Base-by-base conservation (phyloP, 2,329 filamentous ascomycete genomes). In the Coniella vitis region DNA sequence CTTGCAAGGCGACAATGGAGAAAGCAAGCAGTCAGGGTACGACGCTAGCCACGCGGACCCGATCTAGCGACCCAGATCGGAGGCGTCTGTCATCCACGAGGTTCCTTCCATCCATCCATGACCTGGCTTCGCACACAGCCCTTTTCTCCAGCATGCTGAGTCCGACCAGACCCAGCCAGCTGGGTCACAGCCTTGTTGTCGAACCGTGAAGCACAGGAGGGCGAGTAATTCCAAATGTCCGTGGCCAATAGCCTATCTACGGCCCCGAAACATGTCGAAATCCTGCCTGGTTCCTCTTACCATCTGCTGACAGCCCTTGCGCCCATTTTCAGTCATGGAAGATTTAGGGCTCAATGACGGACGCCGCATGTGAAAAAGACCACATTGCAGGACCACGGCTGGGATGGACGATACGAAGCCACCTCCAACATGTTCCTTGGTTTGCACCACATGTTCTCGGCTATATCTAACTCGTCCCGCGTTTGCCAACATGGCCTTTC, bases 61-160 rank as follows among this genome's bases (percentile, higher is more conserved):
- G 48, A 13, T 40, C 38, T 31, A 36, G 29, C 47, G 47, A 43
- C 38, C 34, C n/a, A 10, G 29, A 36, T 31, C 3, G 13, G 51
- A 51, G 51, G 51, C 51, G 51, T 51, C 48, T 53, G 47, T 53
- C 51, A 53, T 34, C 48, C 44, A 44, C 43, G 44, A 50, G 38
- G 25, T 29, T 29, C 25, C 25, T 5, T 29, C 25, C 37, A 50
- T 47, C 40, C 40, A 31, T 46, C 19, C 31, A 47, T 53, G 47
- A 49, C 51, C 44, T 32, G 39, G 45, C 31, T 47, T 40, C 38
- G 31, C 39, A 47, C 40, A 40, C 47, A 40, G 48, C 45, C 40
- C 21, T 44, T 47, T 14, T 37, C 41, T 19, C n/a, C 35, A 37
- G 22, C 34, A 32, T 40, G 40, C 38, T 32, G 36, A 13, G 41